Evolutionary conservation across 2,329 filamentous ascomycete genomes (phyloP).

Genomic region (Calycina marina): DNA sequence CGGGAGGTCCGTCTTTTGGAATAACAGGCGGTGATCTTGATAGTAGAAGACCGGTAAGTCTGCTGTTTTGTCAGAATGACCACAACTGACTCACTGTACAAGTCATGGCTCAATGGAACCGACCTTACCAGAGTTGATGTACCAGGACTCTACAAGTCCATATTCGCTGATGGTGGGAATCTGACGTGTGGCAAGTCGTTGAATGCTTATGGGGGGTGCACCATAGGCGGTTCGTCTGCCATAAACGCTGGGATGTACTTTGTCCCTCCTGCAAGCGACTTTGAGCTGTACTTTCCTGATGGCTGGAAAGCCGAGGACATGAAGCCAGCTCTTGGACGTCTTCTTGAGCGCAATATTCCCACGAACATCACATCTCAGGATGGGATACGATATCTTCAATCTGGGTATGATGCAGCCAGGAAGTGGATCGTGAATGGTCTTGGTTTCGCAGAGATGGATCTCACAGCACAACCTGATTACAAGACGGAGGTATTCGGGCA

Average conservation of each 20-base stretch:
- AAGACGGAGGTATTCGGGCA: constrained; percentile 34
- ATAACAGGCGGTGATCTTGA: constrained; percentile 31
- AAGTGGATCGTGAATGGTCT: constrained; percentile 35
- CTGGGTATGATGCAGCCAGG: constrained; percentile 30
- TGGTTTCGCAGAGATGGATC: constrained; percentile 31
- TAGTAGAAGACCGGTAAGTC: constrained; percentile 21
- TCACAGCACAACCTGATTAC: constrained; percentile 30
- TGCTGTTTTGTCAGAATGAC: background rate
- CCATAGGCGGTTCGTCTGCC: constrained; percentile 35
- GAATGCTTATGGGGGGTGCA: constrained; percentile 33
- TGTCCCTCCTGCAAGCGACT: constrained; percentile 36
- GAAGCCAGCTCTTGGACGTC: constrained; percentile 28
- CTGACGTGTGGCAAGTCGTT: constrained; percentile 29
- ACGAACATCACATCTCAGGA: constrained; percentile 31
- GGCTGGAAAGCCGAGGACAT: constrained; percentile 38
- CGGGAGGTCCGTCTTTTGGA: constrained; percentile 34
- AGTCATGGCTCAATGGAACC: constrained; percentile 31
- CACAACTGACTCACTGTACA: too few species aligned
- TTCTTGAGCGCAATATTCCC: constrained; percentile 29
- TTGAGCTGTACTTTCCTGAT: constrained; percentile 32
- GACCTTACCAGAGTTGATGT: constrained; percentile 36
- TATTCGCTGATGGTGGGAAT: constrained; percentile 28
- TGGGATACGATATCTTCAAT: constrained; percentile 31
- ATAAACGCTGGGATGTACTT: constrained; percentile 40
- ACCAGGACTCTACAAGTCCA: constrained; percentile 34